Percentiles rank a stretch among this genome's conserved stretches.
These are phyloP conservation scores for Danielozyma ontarioensis DNA, from an alignment of 805 yeast genomes.

Conservation along the genomic window DNA sequence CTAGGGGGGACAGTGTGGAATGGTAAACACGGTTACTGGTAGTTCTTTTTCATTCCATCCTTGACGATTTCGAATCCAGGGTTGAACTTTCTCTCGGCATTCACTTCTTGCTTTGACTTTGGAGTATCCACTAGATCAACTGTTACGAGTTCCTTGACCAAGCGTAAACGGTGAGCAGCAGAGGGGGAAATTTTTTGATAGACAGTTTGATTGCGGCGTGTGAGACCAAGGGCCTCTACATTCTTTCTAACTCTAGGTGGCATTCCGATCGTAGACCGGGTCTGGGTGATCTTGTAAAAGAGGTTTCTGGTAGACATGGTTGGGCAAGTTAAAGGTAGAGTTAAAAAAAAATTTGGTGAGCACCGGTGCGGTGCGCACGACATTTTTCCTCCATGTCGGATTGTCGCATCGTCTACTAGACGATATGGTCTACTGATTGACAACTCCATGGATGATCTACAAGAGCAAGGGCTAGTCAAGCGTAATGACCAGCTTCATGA, in stretches of 20 bases:
- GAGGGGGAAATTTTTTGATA: conserved; percentile 72
- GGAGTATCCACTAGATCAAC: conserved; percentile 65
- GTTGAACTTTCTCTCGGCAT: conserved; percentile 51
- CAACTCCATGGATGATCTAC: neutral
- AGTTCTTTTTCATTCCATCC: no score
- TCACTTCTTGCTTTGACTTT: conserved; percentile 47
- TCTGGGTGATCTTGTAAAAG: conserved; percentile 60
- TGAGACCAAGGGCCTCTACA: conserved; percentile 68
- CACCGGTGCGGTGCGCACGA: neutral
- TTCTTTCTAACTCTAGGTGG: conserved; percentile 65
- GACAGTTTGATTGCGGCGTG: conserved; percentile 64
- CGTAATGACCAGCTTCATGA: conserved; percentile 12
- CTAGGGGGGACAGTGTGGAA: no score
- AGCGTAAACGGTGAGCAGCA: conserved; percentile 78
- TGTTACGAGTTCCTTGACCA: conserved; percentile 79
- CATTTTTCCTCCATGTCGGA: neutral
- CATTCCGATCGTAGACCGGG: conserved; percentile 80
- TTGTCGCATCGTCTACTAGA: no score
- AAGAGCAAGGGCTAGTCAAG: conserved; percentile 2
- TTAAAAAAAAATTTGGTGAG: neutral
- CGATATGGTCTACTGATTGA: no score
- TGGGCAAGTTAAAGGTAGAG: neutral
- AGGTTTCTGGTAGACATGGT: conserved; percentile 5
- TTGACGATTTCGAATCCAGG: conserved; percentile 48
- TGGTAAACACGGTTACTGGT: no score